Evolutionary conservation across 1,284 basidiomycete species (phyloP).

Genomic region (Cryptococcus jaspeensis): DNA sequence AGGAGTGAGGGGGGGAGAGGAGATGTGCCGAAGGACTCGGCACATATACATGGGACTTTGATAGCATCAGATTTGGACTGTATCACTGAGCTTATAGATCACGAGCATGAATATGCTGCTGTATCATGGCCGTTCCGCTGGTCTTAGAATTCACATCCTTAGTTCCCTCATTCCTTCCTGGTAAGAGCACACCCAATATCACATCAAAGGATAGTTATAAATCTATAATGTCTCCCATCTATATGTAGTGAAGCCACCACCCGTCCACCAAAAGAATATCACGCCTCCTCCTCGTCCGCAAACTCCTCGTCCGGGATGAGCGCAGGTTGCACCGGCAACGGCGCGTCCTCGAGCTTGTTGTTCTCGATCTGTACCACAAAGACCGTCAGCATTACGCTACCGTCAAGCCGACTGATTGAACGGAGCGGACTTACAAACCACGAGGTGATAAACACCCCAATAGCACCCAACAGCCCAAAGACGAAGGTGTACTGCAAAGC

Average conservation of each 20-base stretch:
- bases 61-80: too few species aligned
- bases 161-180: too few species aligned
- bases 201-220: too few species aligned
- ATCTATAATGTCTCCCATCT: neutral
- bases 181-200: too few species aligned
- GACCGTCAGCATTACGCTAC: too few species aligned
- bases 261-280: neutral
- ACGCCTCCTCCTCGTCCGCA: neutral
- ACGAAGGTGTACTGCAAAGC: constrained; percentile 28
- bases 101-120: too few species aligned
- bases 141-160: too few species aligned
- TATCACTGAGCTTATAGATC: too few species aligned
- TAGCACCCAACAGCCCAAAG: constrained; percentile 22
- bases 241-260: neutral
- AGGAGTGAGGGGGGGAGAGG: too few species aligned
- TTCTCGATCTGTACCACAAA: neutral
- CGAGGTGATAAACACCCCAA: constrained; percentile 20
- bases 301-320: constrained; percentile 1
- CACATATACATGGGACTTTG: too few species aligned
- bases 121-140: too few species aligned
- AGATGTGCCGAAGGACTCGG: too few species aligned
- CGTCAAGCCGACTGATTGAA: neutral
- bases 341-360: neutral
- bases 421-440: constrained; percentile 16
- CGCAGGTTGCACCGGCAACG: neutral